Percentiles rank a stretch among this genome's conserved stretches.
phyloP scores from a whole-genome alignment of 2,329 filamentous ascomycete genomes.

The Uncinocarpus reesii region DNA sequence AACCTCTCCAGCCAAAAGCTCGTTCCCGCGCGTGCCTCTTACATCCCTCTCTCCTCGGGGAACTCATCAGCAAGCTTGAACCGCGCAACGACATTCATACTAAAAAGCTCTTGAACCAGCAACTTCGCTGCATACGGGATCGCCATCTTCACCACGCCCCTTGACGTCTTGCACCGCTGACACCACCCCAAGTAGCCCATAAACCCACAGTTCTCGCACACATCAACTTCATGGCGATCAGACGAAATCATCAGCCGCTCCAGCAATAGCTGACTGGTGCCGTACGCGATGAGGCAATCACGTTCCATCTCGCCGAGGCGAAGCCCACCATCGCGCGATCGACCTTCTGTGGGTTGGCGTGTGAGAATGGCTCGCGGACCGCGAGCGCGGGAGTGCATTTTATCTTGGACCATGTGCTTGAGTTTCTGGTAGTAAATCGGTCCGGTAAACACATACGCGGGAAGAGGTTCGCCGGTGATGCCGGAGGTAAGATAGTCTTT shows the following conservation, averaged over 20 bases:
- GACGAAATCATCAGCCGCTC: constrained; percentile 92
- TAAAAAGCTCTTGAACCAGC: constrained; percentile 87
- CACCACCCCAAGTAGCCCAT: constrained; percentile 96
- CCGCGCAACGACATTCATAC: constrained; percentile 95
- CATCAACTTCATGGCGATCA: constrained; percentile 81
- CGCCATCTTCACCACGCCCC: constrained; percentile 79
- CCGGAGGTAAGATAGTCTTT: constrained; percentile 95
- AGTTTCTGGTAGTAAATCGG: constrained; percentile 99
- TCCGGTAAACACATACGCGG: constrained; percentile 95
- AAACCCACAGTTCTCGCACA: constrained; percentile 86
- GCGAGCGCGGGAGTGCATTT: constrained; percentile 92
- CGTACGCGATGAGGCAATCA: constrained; percentile 95
- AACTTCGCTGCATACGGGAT: constrained; percentile 97
- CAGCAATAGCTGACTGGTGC: constrained; percentile 79
- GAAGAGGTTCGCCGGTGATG: constrained; percentile 85
- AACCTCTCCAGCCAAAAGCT: not conserved
- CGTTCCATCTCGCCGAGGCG: constrained; percentile 97
- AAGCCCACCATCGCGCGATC: constrained; percentile 82
- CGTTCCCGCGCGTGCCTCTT: not conserved
- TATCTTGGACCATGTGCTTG: constrained; percentile 99
- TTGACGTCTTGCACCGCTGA: constrained; percentile 77
- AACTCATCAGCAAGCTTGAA: constrained; percentile 92
- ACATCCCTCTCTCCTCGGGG: constrained; percentile 43
- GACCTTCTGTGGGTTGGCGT: constrained; percentile 89
- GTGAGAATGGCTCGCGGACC: constrained; percentile 88